phyloP scores from a whole-genome alignment of 2,329 filamentous ascomycete genomes.

The Monosporascus sp. region DNA sequence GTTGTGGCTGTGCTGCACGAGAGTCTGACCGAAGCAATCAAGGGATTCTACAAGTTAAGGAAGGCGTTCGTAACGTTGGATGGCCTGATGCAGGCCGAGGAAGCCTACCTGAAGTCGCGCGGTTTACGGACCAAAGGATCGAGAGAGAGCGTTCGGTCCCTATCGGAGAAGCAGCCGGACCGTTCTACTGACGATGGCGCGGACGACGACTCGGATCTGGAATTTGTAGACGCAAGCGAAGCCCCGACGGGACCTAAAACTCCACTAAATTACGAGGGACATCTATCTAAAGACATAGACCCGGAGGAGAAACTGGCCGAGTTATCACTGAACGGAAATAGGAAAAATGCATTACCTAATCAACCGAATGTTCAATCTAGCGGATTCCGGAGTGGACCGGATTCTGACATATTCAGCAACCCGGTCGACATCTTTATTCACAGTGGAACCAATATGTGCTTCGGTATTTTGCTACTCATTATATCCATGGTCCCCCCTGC shows the following conservation, averaged over 20 bases:
- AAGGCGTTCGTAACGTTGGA: constrained; percentile 85
- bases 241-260: constrained; percentile 38
- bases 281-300: constrained; percentile 30
- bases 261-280: constrained; percentile 41
- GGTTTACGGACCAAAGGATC: constrained; percentile 22
- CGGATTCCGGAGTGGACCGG: constrained; percentile 37
- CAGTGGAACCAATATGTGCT: constrained; percentile 83
- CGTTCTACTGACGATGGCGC: constrained; percentile 27
- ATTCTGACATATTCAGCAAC: constrained; percentile 63
- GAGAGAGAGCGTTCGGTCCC: constrained; percentile 10
- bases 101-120: constrained; percentile 40
- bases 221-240: constrained; percentile 55
- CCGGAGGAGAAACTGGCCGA: constrained; percentile 20
- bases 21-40: constrained; percentile 84
- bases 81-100: constrained; percentile 70
- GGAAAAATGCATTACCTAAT: not conserved
- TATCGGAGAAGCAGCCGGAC: constrained; percentile 13
- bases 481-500: constrained; percentile 91
- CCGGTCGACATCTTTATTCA: constrained; percentile 84
- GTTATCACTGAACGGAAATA: constrained; percentile 16
- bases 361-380: not conserved
- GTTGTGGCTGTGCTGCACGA: constrained; percentile 88
- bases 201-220: constrained; percentile 34
- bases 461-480: constrained; percentile 76
- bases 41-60: constrained; percentile 86